Conservation (phyloP, 148 eudicot genomes). For the Persicaria tinctoria region DNA sequence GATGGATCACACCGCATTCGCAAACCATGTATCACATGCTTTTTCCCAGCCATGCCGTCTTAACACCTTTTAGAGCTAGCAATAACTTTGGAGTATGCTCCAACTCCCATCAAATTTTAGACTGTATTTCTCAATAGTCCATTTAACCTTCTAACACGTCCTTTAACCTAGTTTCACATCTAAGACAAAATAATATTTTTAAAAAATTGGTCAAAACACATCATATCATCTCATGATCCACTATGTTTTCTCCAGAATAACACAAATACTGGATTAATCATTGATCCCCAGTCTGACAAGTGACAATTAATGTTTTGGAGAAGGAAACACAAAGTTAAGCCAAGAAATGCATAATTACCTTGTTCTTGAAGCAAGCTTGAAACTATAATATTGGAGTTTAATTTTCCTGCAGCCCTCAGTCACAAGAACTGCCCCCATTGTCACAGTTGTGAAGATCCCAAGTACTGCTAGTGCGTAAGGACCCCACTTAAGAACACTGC, state of each 20-base stretch:
- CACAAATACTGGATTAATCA: not conserved
- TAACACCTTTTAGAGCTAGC: not conserved
- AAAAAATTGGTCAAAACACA: not conserved
- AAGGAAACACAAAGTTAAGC: not conserved
- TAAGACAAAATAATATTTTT: not conserved
- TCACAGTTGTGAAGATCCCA: conserved; percentile 62
- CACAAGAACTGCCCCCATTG: conserved; percentile 94
- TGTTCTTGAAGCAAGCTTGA: conserved; percentile 86
- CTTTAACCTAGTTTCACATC: not conserved
- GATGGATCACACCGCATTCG: not conserved
- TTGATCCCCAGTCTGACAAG: not conserved
- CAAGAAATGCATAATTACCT: conserved; percentile 39
- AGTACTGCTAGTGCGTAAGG: conserved; percentile 63
- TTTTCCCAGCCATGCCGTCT: not conserved
- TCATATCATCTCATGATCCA: not conserved
- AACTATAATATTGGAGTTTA: conserved; percentile 89
- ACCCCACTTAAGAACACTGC: conserved; percentile 62
- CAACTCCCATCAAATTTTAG: not conserved
- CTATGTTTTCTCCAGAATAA: not conserved
- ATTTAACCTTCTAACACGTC: not conserved
- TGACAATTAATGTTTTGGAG: not conserved
- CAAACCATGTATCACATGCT: not conserved
- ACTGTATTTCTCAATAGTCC: not conserved
- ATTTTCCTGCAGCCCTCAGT: conserved; percentile 97
- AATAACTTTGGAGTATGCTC: not conserved